phyloP scores from a whole-genome alignment of 73 alveolate genomes.

The Paramecium pentaurelia region DNA sequence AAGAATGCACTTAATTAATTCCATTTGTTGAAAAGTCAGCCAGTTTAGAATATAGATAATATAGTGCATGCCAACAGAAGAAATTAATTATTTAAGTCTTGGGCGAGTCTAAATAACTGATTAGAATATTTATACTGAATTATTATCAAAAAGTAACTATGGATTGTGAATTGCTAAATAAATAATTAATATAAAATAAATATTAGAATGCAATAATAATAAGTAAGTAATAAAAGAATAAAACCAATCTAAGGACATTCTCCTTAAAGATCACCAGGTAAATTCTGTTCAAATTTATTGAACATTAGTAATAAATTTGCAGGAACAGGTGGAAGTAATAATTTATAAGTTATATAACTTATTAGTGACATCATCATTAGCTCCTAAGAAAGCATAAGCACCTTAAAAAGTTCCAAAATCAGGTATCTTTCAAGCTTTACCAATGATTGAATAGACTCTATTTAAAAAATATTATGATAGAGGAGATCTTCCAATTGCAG shows the following conservation, averaged over 20 bases:
- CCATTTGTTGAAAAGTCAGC: background rate
- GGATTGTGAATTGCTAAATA: no score
- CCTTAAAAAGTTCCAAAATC: conserved; percentile 54
- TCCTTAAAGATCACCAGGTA: conserved; percentile 39
- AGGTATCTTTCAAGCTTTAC: conserved; percentile 56
- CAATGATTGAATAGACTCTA: conserved; percentile 60
- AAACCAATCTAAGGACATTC: conserved; percentile 39
- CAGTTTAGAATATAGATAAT: background rate
- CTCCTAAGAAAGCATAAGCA: conserved; percentile 59
- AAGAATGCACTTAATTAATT: background rate
- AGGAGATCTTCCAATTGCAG: conserved; percentile 87
- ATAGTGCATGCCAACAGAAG: background rate
- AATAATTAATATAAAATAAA: background rate
- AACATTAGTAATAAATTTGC: conserved; percentile 57
- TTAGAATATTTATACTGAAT: background rate
- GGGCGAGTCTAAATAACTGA: background rate
- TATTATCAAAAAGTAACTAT: background rate
- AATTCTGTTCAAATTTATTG: conserved; percentile 50
- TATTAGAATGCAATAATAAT: background rate
- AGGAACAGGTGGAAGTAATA: conserved; percentile 64
- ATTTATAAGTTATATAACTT: background rate
- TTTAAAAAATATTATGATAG: conserved; percentile 84
- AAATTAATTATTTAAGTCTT: background rate
- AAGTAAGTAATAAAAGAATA: background rate
- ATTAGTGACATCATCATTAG: conserved; percentile 59